phyloP scores from a whole-genome alignment of 2,329 filamentous ascomycete species.

The Aureobasidium sp. region DNA sequence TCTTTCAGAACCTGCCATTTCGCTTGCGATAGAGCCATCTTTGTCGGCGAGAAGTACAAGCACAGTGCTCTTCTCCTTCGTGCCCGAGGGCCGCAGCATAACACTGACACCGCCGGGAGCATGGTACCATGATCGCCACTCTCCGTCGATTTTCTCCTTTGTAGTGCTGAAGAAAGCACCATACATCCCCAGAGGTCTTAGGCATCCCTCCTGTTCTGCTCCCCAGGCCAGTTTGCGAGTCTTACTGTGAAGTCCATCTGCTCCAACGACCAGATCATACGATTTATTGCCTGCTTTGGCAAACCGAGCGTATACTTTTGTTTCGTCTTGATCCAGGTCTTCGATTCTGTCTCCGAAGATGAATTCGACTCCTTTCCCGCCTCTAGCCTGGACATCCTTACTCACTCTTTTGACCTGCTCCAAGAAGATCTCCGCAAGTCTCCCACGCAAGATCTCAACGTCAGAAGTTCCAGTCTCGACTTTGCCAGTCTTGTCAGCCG shows the following conservation, averaged over 20 bases:
- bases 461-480: slow-evolving; percentile 35
- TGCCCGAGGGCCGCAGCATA: slow-evolving; percentile 27
- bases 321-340: slow-evolving; percentile 21
- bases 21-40: slow-evolving; percentile 13
- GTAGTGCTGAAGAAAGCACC: slow-evolving; percentile 29
- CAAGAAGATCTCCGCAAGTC: slow-evolving; percentile 42
- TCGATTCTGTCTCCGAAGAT: slow-evolving; percentile 26
- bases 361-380: slow-evolving; percentile 25
- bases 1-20: background rate
- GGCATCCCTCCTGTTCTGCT: slow-evolving; percentile 17
- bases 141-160: slow-evolving; percentile 20
- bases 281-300: slow-evolving; percentile 20
- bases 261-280: slow-evolving; percentile 28
- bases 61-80: slow-evolving; percentile 21
- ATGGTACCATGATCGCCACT: slow-evolving; percentile 28
- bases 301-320: slow-evolving; percentile 23
- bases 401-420: slow-evolving; percentile 21
- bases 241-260: slow-evolving; percentile 27
- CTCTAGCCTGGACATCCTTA: slow-evolving; percentile 20
- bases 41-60: slow-evolving; percentile 24
- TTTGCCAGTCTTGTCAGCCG: slow-evolving; percentile 23
- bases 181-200: slow-evolving; percentile 25
- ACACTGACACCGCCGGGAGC: slow-evolving; percentile 25
- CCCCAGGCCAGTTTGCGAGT: slow-evolving; percentile 27
- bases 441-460: slow-evolving; percentile 51